Conservation (phyloP, 202 grass and related monocot genomes). For the Dendrocalamus latiflorus region DNA sequence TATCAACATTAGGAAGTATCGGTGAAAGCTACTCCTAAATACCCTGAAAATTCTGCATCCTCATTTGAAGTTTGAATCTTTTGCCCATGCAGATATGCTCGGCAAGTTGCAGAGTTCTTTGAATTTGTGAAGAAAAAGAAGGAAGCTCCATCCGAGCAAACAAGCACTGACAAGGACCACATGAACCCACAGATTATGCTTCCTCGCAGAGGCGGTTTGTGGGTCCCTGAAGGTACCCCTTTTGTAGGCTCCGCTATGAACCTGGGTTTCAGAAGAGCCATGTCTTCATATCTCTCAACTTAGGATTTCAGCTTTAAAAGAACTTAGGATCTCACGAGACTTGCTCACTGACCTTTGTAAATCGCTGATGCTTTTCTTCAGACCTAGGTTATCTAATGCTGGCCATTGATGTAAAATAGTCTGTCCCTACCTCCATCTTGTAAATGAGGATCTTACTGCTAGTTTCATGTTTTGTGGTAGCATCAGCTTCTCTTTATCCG, state of each 20-base stretch:
- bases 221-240: constrained; percentile 51
- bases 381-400: constrained; percentile 27
- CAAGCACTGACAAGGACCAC: constrained; percentile 21
- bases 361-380: not conserved
- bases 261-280: constrained; percentile 61
- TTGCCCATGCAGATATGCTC: constrained; percentile 54
- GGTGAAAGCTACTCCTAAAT: not conserved
- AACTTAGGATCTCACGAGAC: not conserved
- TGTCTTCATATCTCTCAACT: constrained; percentile 62
- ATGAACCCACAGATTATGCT: constrained; percentile 47
- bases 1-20: not conserved
- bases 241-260: constrained; percentile 36
- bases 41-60: not conserved
- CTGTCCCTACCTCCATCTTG: not conserved
- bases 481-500: not conserved
- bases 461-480: constrained; percentile 10
- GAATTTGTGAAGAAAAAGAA: constrained; percentile 96
- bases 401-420: constrained; percentile 34
- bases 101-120: constrained; percentile 92
- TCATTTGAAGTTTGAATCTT: not conserved
- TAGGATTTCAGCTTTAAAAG: constrained; percentile 19
- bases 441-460: constrained; percentile 30
- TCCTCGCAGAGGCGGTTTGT: constrained; percentile 47
- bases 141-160: constrained; percentile 46
- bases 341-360: constrained; percentile 34